Conservation (phyloP, 805 yeast genomes). For the Candida arabinofermentans region DNA sequence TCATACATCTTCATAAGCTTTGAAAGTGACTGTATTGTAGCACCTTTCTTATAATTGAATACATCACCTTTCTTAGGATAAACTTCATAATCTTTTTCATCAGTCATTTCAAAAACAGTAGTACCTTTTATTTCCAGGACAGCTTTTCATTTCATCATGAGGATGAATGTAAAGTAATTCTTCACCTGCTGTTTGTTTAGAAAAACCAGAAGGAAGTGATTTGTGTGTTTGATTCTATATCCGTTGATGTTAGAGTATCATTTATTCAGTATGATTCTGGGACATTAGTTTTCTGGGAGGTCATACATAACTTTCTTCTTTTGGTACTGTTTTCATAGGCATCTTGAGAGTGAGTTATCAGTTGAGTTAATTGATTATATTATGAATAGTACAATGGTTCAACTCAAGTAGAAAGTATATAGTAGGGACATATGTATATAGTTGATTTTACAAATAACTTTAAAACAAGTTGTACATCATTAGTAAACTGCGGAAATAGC, state of each 20-base stretch:
- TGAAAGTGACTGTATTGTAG: constrained; percentile 60
- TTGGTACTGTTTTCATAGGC: constrained; percentile 53
- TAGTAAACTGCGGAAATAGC: too few species aligned
- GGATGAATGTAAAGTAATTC: constrained; percentile 58
- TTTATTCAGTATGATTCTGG: constrained; percentile 66
- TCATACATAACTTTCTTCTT: constrained; percentile 49
- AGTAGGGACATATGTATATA: too few species aligned
- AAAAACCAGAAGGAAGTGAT: constrained; percentile 65
- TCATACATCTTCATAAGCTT: constrained; percentile 43
- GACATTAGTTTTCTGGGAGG: constrained; percentile 53
- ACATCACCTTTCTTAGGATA: constrained; percentile 62
- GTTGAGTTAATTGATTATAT: background rate
- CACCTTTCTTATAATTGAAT: constrained; percentile 58
- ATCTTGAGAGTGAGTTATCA: constrained; percentile 28
- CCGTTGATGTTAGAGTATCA: constrained; percentile 54
- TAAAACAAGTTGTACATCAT: too few species aligned
- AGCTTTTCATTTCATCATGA: constrained; percentile 65
- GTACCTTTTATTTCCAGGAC: constrained; percentile 63
- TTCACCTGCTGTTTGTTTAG: constrained; percentile 60
- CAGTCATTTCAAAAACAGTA: constrained; percentile 52
- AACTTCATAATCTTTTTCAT: constrained; percentile 56
- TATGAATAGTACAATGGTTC: too few species aligned
- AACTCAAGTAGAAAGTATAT: too few species aligned
- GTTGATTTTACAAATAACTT: background rate
- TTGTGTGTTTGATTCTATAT: constrained; percentile 51